Conservation (phyloP, 306 rosid genomes). For the Ziziphus jujuba region DNA sequence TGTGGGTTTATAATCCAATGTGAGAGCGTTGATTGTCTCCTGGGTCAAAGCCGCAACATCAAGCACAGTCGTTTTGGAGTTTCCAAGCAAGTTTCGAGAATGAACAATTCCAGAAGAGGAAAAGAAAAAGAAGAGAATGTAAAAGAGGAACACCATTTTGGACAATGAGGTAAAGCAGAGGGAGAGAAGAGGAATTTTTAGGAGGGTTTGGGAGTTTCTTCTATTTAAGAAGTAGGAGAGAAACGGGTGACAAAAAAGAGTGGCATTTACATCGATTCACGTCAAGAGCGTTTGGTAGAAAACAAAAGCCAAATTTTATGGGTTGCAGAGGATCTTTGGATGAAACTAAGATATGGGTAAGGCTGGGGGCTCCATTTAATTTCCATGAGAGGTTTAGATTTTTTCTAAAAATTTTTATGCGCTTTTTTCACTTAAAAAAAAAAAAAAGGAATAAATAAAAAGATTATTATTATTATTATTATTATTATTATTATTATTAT, state of each 20-base stretch:
- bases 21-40: constrained; percentile 21
- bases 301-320: constrained; percentile 20
- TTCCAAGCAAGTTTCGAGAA: constrained; percentile 32
- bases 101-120: constrained; percentile 13
- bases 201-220: neutral
- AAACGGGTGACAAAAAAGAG: constrained; percentile 12
- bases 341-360: constrained; percentile 23
- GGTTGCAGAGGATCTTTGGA: constrained; percentile 43
- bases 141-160: constrained; percentile 24
- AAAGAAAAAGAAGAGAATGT: constrained; percentile 24
- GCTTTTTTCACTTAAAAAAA: too few species aligned
- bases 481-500: too few species aligned
- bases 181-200: neutral
- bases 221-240: constrained; percentile 18
- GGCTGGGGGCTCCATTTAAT: constrained; percentile 5
- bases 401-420: constrained; percentile 1
- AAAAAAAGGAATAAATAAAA: too few species aligned
- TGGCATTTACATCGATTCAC: constrained; percentile 31
- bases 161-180: constrained; percentile 3
- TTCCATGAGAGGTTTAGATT: constrained; percentile 17
- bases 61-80: constrained; percentile 45
- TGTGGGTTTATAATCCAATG: constrained; percentile 11
- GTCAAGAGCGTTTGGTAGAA: constrained; percentile 37
- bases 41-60: constrained; percentile 50
- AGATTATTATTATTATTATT: too few species aligned